Conservation (phyloP, 1,139 yeast species). For the Arxiozyma telluris region DNA sequence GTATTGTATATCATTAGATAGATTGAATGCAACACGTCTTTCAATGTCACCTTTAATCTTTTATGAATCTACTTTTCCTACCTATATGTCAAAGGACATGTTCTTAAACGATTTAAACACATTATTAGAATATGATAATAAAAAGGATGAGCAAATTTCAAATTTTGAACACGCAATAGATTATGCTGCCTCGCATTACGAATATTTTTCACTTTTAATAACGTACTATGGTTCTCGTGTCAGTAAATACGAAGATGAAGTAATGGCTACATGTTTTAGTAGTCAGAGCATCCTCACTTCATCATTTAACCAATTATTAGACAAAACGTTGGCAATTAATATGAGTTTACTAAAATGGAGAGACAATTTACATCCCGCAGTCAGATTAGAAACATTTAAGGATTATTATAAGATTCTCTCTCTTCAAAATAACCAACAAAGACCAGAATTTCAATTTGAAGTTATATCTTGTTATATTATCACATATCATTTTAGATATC, state of each 20-base stretch:
- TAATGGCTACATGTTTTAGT: conserved; percentile 8
- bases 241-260: conserved; percentile 6
- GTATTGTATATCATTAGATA: conserved; percentile 9
- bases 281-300: conserved; percentile 5
- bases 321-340: conserved; percentile 7
- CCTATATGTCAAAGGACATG: neutral
- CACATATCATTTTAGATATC: conserved; percentile 8
- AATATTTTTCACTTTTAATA: conserved; percentile 6
- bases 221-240: conserved; percentile 9
- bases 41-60: conserved; percentile 2
- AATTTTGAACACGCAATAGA: conserved; percentile 7
- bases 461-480: conserved; percentile 9
- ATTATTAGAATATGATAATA: neutral
- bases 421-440: conserved; percentile 4
- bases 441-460: conserved; percentile 8
- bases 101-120: neutral
- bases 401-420: conserved; percentile 9
- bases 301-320: conserved; percentile 11
- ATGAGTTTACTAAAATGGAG: conserved; percentile 10
- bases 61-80: neutral
- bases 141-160: neutral
- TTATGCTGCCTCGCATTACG: conserved; percentile 4
- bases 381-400: conserved; percentile 10
- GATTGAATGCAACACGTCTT: conserved; percentile 1
- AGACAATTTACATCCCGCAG: conserved; percentile 10